phyloP scores from a whole-genome alignment of 2,329 filamentous ascomycete species.

The Trichoderma sp. region DNA sequence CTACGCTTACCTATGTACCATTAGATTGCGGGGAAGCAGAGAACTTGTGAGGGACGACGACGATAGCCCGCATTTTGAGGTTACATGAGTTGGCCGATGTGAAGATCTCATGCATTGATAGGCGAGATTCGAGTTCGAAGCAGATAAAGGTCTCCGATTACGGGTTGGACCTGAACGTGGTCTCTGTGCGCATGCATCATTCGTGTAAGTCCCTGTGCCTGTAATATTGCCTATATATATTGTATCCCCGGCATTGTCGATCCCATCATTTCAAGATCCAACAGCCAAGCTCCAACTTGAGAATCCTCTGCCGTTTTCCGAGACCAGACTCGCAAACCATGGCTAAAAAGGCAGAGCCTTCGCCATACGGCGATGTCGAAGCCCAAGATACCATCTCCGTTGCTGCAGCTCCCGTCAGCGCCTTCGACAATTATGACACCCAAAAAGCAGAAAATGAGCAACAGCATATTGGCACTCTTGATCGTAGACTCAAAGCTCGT shows the following conservation, averaged over 20 bases:
- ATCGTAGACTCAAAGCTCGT: conserved; percentile 39
- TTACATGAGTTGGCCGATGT: conserved; percentile 14
- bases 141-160: neutral
- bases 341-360: conserved; percentile 4
- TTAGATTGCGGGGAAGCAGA: conserved; percentile 4
- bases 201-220: neutral
- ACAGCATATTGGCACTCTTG: conserved; percentile 35
- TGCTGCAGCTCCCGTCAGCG: neutral
- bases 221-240: neutral
- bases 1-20: neutral
- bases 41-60: neutral
- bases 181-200: neutral
- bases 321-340: neutral
- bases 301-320: neutral
- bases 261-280: too few relatives aligned
- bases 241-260: neutral
- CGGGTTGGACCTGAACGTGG: neutral
- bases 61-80: neutral
- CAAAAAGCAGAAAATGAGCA: conserved; percentile 23
- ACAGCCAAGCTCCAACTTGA: neutral
- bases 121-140: neutral
- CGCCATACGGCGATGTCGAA: conserved; percentile 8
- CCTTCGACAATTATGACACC: neutral
- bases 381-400: conserved; percentile 13
- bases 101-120: neutral